phyloP scores from a whole-genome alignment of 2,329 filamentous ascomycete species.

The Tolypocladium tundrense region DNA sequence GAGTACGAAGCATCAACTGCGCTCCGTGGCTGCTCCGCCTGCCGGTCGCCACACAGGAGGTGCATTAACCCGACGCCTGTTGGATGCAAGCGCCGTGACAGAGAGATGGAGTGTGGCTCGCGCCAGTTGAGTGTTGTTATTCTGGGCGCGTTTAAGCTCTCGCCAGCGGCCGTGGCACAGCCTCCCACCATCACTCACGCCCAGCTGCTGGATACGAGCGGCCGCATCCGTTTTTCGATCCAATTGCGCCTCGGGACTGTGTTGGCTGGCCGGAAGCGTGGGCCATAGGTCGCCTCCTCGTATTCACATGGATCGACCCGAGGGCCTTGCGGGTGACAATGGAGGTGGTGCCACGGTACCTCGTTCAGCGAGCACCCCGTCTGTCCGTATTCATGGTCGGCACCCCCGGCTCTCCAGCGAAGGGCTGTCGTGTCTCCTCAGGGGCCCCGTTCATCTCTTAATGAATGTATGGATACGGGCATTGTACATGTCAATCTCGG shows the following conservation, averaged over 20 bases:
- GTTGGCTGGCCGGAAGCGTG: not conserved
- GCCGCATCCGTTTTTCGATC: not conserved
- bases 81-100: too few relatives aligned
- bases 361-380: not conserved
- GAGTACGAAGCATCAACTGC: not conserved
- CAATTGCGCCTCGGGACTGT: not conserved
- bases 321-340: not conserved
- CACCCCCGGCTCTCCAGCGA: not conserved
- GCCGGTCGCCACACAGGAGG: not conserved
- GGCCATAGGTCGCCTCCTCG: not conserved
- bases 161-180: not conserved
- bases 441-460: not conserved
- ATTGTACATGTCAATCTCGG: too few relatives aligned
- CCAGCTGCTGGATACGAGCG: constrained; percentile 1
- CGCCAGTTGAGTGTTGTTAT: not conserved
- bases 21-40: not conserved
- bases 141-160: not conserved
- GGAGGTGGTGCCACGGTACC: not conserved
- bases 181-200: not conserved
- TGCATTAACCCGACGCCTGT: not conserved
- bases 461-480: too few relatives aligned
- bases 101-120: not conserved
- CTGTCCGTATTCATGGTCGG: not conserved
- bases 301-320: not conserved
- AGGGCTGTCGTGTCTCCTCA: not conserved